These are phyloP conservation scores for Cladosporium austrohemisphaericum DNA, from an alignment of 2,329 filamentous ascomycete species.

Conservation along the genomic window DNA sequence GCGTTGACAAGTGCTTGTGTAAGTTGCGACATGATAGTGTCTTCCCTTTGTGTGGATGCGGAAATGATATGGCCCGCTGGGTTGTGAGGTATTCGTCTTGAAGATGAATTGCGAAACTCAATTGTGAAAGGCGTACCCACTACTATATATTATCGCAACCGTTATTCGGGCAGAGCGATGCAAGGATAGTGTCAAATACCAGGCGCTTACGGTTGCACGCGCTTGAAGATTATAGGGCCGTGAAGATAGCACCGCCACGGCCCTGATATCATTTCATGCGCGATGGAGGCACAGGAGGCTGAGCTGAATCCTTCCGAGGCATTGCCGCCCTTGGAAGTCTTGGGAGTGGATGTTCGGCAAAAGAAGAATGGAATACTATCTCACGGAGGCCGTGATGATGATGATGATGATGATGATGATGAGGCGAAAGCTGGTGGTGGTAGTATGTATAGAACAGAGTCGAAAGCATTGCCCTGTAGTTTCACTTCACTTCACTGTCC, in stretches of 20 bases:
- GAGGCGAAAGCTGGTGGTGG: too few species aligned
- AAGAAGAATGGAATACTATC: neutral
- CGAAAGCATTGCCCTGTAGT: too few species aligned
- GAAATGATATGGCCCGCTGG: too few species aligned
- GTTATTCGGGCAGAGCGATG: neutral
- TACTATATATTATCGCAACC: neutral
- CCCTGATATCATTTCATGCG: neutral
- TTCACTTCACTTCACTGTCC: too few species aligned
- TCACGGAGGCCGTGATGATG: too few species aligned
- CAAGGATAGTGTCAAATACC: neutral
- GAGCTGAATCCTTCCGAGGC: constrained; percentile 12
- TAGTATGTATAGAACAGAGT: too few species aligned
- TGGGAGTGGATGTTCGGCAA: neutral
- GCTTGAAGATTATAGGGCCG: neutral
- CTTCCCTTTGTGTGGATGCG: too few species aligned
- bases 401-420: too few species aligned
- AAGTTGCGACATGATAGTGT: constrained; percentile 7
- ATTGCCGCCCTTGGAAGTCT: neutral
- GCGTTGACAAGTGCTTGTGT: constrained; percentile 17
- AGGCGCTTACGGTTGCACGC: neutral
- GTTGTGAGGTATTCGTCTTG: too few species aligned
- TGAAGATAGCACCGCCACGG: constrained; percentile 5
- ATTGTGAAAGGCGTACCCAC: neutral
- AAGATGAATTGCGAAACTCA: too few species aligned
- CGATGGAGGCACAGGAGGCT: constrained; percentile 3